Percentiles rank a stretch among this genome's conserved stretches.
Evolutionary conservation across 106 monocot genomes (phyloP).

Genomic region (Platanthera zijinensis): DNA sequence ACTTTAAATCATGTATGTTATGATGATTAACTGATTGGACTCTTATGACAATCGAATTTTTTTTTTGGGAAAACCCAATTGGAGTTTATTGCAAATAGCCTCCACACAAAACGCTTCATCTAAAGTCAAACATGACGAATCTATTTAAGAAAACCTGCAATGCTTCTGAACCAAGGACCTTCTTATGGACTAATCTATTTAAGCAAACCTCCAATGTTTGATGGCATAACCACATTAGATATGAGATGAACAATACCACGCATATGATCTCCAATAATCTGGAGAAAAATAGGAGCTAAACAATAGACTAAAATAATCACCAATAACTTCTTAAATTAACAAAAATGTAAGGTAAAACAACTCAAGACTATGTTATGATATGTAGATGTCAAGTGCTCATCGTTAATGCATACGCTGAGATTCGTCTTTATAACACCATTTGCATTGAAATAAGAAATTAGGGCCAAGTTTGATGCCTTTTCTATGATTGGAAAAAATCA

Average conservation of each 20-base stretch:
- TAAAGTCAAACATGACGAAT: too few species aligned
- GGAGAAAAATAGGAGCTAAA: conserved; percentile 13
- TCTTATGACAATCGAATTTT: background rate
- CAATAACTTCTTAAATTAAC: too few species aligned
- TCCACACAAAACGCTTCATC: too few species aligned
- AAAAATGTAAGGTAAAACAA: too few species aligned
- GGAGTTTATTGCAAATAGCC: background rate
- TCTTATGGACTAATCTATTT: background rate
- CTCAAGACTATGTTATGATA: too few species aligned
- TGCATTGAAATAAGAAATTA: too few species aligned
- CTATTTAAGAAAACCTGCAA: too few species aligned
- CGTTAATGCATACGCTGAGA: too few species aligned
- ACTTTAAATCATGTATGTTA: background rate
- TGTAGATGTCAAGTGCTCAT: too few species aligned
- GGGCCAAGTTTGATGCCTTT: too few species aligned
- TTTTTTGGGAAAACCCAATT: background rate
- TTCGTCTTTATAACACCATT: too few species aligned
- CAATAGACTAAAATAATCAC: conserved; percentile 1
- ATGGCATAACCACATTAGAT: conserved; percentile 89
- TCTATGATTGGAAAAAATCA: conserved; percentile 94
- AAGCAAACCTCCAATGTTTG: conserved; percentile 76
- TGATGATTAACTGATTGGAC: background rate
- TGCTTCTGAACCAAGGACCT: too few species aligned
- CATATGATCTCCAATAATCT: conserved; percentile 99
- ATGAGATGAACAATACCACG: conserved; percentile 94